phyloP scores from a whole-genome alignment of 139 green algal genomes.

The Volvox reticuliferus region DNA sequence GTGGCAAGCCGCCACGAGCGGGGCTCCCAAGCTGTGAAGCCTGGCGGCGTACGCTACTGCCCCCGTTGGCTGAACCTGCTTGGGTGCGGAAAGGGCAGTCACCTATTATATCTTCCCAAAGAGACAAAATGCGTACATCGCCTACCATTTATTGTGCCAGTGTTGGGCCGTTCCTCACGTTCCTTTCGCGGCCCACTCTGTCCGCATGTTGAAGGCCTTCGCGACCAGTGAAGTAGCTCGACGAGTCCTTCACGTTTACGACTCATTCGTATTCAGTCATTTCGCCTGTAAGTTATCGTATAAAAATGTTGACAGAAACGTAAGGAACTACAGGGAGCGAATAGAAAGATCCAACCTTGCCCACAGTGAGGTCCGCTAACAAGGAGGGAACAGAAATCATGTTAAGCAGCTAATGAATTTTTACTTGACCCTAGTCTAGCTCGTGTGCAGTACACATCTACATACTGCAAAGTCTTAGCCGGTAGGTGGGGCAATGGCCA shows the following conservation, averaged over 20 bases:
- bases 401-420: no score
- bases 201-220: conserved; percentile 33
- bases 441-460: no score
- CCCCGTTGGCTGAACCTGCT: background rate
- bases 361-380: no score
- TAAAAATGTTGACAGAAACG: no score
- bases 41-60: background rate
- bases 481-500: no score
- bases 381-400: no score
- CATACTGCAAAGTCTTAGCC: no score
- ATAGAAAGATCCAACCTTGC: no score
- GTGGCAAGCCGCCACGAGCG: conserved; percentile 14
- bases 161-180: conserved; percentile 1
- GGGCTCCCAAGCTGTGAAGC: background rate
- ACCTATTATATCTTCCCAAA: background rate
- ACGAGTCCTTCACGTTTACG: conserved; percentile 8
- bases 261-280: conserved; percentile 14
- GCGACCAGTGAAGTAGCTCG: conserved; percentile 20
- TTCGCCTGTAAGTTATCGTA: background rate
- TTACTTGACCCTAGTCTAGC: no score
- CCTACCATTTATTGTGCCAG: background rate
- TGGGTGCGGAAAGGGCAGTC: no score
- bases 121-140: background rate
- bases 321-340: no score
- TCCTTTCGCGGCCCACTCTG: background rate